Evolutionary conservation across 257 asterid genomes (phyloP), one percentile per base, ranked within the genome.

Genomic region (Petrea volubilis): DNA sequence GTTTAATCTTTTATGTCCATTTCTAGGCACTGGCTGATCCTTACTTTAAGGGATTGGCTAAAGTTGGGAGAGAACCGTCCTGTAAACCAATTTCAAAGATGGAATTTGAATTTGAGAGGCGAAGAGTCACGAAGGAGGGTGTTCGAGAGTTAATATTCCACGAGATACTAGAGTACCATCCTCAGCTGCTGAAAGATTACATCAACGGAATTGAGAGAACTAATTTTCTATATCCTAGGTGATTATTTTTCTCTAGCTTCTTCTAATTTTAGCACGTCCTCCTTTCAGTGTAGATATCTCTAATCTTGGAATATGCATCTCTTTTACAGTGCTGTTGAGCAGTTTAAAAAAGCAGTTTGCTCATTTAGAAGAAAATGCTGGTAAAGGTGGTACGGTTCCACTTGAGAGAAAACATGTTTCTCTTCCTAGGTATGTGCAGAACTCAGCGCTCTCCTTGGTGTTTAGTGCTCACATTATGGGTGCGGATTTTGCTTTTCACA

Each of bases 21-120:
- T 69, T 63, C 59, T 79, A 91, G 97, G 91, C 96, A 33, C 65
- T 91, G 61, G 90, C 91, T 64, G 88, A 91, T 84, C 95, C 97
- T 68, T 91, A 91, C 77, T 91, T 91, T 69, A 87, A 74, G 83
- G 96, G 96, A 46, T 81, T 91, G 76, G 84, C 92, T 23, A 91
- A 81, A 83, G 81, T 76, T 69, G 96, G 83, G 77, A 87, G 97
- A 80, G 97, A 88, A 78, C 97, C 97, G 28, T 88, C 92, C 70
- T 85, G 94, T 73, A 87, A 72, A 60, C 89, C 94, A 28, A 88
- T 88, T 61, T 83, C 94, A 0, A 91, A 88, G 83, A 65, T 90
- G 87, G 95, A 90, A 78, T 90, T 90, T 61, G 95, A 90, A 73
- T 90, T 87, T 80, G 95, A 91, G 86, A 88, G 97, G 77, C 86